phyloP scores from a whole-genome alignment of 345 rosid species.

The Litchi chinensis region DNA sequence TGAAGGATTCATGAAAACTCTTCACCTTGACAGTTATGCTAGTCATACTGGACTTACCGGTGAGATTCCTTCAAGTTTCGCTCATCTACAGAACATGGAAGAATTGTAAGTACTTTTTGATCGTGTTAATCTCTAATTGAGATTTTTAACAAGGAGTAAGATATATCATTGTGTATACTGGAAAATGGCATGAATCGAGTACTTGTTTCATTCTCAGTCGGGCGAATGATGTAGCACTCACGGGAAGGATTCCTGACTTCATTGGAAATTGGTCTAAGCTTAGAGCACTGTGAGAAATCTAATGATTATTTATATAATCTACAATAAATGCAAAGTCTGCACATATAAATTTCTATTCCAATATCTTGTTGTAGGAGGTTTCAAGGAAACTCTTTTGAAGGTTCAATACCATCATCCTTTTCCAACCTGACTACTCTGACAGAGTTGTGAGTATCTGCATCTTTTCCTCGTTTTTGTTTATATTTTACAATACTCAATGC shows the following conservation, averaged over 20 bases:
- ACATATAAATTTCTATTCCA: slow-evolving; percentile 6
- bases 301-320: too few relatives aligned
- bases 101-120: not conserved
- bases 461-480: not conserved
- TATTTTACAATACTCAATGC: not conserved
- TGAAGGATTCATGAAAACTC: not conserved
- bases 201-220: slow-evolving; percentile 38
- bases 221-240: slow-evolving; percentile 40
- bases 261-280: slow-evolving; percentile 68
- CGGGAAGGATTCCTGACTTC: slow-evolving; percentile 73
- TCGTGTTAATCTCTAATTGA: too few relatives aligned
- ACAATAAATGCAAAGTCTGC: too few relatives aligned
- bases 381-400: slow-evolving; percentile 65
- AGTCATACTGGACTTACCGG: not conserved
- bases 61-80: slow-evolving; percentile 16
- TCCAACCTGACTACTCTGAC: slow-evolving; percentile 49
- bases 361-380: slow-evolving; percentile 52
- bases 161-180: too few relatives aligned
- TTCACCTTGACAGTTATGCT: slow-evolving; percentile 7
- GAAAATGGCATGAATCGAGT: not conserved
- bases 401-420: slow-evolving; percentile 68
- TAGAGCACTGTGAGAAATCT: slow-evolving; percentile 39
- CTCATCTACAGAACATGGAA: slow-evolving; percentile 2
- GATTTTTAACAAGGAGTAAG: too few relatives aligned
- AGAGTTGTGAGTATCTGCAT: slow-evolving; percentile 51